Evolutionary conservation across 2,329 filamentous ascomycete species (phyloP), one percentile per base, ranked within the genome.

Genomic region (Aspergillus japonicus): DNA sequence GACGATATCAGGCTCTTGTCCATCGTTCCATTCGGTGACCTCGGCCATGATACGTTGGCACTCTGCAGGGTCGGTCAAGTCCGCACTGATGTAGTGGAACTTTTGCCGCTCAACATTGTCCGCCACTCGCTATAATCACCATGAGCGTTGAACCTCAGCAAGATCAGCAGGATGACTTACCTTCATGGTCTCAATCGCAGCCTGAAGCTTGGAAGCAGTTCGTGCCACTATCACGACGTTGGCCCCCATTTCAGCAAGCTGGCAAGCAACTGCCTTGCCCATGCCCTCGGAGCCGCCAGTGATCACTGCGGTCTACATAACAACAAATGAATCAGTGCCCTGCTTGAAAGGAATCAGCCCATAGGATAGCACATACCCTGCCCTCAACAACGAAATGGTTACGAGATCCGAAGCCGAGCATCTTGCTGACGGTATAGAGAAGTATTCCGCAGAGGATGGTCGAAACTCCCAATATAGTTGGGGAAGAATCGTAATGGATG

Each of bases 251-350:
- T 84, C 80, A 2, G 94, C 85, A 49, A 99, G 85, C 66, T 92
- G 83, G 54, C 86, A 83, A 5, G 89, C 92, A 21, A 88, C 85
- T 54, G 87, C 86, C 67, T 88, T 87, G 61, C 95, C 95, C 89
- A 97, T 91, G 59, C 95, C 95, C 72, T 97, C 91, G 0, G 95
- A 97, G 33, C 89, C 92, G 50, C 95, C 95, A 0, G 95, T 99
- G 55, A 99, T 81, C 57, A 98, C 81, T 55, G 96, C 83, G 2
- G 93, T 96, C 92, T 96, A 67, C 10, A 54, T 29, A 58, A 10
- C 35, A 23, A 12, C 39, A 53, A 47, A 12, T 44, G 33, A 29
- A 51, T 60, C 39, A 64, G 47, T n/a, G 54, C 42, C 52, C 19
- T 23, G 21, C 21, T 35, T 14, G 8, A 31, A 11, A 12, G n/a